Base-by-base conservation (phyloP, 139 green algal species). In the Pleodorina starrii region DNA sequence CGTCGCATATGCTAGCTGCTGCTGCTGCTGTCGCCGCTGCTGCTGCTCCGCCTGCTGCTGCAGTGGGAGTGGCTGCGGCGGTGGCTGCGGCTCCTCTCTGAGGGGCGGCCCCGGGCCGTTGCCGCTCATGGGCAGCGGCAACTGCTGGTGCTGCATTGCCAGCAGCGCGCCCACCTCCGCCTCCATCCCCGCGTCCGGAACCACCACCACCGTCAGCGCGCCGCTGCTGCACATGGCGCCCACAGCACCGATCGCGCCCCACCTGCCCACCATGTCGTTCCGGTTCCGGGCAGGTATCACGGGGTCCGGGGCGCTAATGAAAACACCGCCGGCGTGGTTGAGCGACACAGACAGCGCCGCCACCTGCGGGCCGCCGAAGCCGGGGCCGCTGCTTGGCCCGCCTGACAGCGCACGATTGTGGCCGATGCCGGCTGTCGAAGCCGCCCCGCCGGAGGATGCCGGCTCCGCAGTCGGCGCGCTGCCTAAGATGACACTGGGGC, bases 111-210 rank as follows among this genome's bases (percentile, higher is more conserved):
- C 68, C 3, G 68, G 68, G 68, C 35, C 68, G 38, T 35, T 6
- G 35, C 40, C 32, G 40, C 16, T 59, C 40, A 87, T 29, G 0
- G 81, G 81, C 60, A 87, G 60, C 12, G 81, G 81, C 60, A 68
- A 60, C 59, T 87, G 81, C 81, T 87, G 81, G 40, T 87, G 59
- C 63, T 87, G 81, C 81, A 36, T 10, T 17, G 60, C 63, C 63
- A 87, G 40, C 42, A 87, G 81, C 1, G 25, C 81, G 43, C 81
- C 60, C 42, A 87, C 42, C 40, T 87, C 81, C 1, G 43, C 43
- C 63, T 87, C 81, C 42, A 87, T 87, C 0, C 43, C 81, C 29
- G 60, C 60, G 42, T 87, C 81, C 10, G 81, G 81, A 12, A 87
- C 81, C 7, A 87, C 43, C 5, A 87, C 81, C 9, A 87, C 29